Percentiles rank a stretch among this genome's conserved stretches.
These are phyloP conservation scores for Talaromyces borbonicus DNA, from an alignment of 495 filamentous ascomycete genomes.

Conservation along the genomic window DNA sequence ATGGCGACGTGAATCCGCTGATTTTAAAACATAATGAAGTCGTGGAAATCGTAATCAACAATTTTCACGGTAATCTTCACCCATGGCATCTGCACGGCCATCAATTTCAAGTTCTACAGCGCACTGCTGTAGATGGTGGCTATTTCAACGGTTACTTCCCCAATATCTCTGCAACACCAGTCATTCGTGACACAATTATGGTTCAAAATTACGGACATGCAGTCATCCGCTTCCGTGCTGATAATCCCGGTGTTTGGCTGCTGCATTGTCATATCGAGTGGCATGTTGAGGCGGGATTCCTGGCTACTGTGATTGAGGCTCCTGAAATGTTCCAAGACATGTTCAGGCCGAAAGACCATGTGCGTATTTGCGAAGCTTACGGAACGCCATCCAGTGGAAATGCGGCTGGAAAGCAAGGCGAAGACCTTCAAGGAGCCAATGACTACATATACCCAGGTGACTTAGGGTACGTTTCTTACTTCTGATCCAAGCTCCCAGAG, in stretches of 20 bases:
- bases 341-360: conserved; percentile 9
- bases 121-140: conserved; percentile 34
- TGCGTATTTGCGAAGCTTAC: conserved; percentile 8
- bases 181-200: conserved; percentile 48
- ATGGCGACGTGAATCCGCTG: conserved; percentile 32
- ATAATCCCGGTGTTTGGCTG: conserved; percentile 62
- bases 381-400: conserved; percentile 7
- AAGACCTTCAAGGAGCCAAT: conserved; percentile 4
- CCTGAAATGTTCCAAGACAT: conserved; percentile 11
- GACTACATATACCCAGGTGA: conserved; percentile 5
- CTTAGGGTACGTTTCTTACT: conserved; percentile 6
- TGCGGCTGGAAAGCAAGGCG: conserved; percentile 6
- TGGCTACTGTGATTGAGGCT: conserved; percentile 54
- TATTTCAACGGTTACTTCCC: conserved; percentile 29
- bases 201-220: conserved; percentile 43
- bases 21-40: conserved; percentile 38
- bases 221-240: conserved; percentile 53
- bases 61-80: conserved; percentile 50
- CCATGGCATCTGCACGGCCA: conserved; percentile 60
- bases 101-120: conserved; percentile 38
- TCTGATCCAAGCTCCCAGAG: too few species aligned
- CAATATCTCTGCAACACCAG: conserved; percentile 35
- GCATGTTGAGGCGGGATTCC: conserved; percentile 61
- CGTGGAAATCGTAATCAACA: conserved; percentile 57
- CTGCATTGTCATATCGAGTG: conserved; percentile 75